These are phyloP conservation scores for Cytospora chrysosperma DNA, from an alignment of 2,329 filamentous ascomycete genomes.

Conservation along the genomic window DNA sequence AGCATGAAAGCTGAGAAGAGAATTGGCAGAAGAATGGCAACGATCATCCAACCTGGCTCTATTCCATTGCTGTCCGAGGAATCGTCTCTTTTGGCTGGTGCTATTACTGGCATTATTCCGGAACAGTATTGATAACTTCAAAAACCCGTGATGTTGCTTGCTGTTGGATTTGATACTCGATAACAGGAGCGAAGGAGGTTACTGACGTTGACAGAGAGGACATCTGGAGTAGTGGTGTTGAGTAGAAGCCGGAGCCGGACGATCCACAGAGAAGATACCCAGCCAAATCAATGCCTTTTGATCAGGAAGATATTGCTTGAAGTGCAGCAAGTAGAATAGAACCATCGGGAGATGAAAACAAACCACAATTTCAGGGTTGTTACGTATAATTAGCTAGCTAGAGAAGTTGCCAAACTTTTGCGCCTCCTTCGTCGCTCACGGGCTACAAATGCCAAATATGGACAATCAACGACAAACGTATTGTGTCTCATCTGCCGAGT, in stretches of 20 bases:
- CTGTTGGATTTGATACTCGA: too few relatives aligned
- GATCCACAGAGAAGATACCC: not conserved
- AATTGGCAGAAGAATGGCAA: slow-evolving; percentile 15
- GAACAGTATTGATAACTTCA: too few relatives aligned
- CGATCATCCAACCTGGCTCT: slow-evolving; percentile 15
- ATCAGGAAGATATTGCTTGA: too few relatives aligned
- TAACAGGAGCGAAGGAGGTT: not conserved
- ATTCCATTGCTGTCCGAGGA: slow-evolving; percentile 6
- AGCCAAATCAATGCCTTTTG: too few relatives aligned
- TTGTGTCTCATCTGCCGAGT: not conserved
- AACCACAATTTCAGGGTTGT: not conserved
- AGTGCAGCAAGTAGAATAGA: too few relatives aligned
- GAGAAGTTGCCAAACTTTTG: not conserved
- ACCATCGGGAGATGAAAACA: not conserved
- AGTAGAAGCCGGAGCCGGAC: too few relatives aligned
- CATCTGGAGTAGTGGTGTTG: too few relatives aligned
- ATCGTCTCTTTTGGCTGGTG: not conserved
- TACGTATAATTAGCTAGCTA: not conserved
- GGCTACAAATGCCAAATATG: not conserved
- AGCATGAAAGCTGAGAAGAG: not conserved
- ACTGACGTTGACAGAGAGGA: not conserved
- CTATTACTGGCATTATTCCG: not conserved
- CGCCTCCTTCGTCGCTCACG: not conserved
- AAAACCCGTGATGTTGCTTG: too few relatives aligned
- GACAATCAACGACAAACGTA: not conserved